Conservation (phyloP, 2,329 filamentous ascomycete species). For the Aspergillus quadricinctus region DNA sequence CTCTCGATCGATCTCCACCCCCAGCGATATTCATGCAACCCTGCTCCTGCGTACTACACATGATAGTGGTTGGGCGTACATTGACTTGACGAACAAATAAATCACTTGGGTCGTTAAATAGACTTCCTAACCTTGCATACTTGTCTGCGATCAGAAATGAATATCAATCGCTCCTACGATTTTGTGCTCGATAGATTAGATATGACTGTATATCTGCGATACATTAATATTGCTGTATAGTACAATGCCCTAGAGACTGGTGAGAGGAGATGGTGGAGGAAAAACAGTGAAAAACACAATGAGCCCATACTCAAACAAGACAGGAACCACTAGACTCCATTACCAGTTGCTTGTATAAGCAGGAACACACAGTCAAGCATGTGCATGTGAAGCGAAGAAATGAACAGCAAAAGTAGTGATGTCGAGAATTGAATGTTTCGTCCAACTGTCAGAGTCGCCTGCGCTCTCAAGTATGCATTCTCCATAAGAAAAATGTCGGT, state of each 20-base stretch:
- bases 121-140: background rate
- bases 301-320: background rate
- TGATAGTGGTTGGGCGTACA: background rate
- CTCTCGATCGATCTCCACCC: background rate
- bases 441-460: slow-evolving; percentile 17
- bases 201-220: background rate
- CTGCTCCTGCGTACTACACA: background rate
- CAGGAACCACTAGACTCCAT: background rate
- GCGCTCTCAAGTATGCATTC: slow-evolving; percentile 11
- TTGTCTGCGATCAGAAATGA: background rate
- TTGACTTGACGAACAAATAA: background rate
- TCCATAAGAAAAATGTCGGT: background rate
- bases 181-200: background rate
- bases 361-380: slow-evolving; percentile 1
- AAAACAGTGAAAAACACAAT: background rate
- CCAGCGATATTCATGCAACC: background rate
- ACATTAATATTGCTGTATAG: background rate
- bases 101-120: background rate
- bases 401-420: background rate
- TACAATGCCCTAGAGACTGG: background rate
- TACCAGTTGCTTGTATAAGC: background rate
- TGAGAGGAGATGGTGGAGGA: background rate
- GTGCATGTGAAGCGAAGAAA: background rate
- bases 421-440: background rate
- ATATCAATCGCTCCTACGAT: background rate